A percentile compares a stretch with the other conserved stretches of the same genome.
Evolutionary conservation across 2,329 filamentous ascomycete genomes (phyloP).

Genomic region (Ophiostoma piceae): DNA sequence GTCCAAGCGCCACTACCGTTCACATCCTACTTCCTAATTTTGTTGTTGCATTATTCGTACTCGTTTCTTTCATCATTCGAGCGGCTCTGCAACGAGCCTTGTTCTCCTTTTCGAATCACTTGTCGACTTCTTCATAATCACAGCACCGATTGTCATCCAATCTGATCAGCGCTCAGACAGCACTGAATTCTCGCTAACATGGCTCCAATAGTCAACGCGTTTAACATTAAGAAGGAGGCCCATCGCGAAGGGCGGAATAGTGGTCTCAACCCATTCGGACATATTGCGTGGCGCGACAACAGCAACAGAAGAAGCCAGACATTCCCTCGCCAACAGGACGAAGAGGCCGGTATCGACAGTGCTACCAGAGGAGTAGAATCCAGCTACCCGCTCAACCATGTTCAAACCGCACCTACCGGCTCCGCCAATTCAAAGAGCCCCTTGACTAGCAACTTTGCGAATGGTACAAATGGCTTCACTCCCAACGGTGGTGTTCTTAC

Average conservation of each 20-base stretch:
- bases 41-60: neutral
- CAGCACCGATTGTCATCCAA: neutral
- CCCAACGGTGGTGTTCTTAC: slow-evolving; percentile 12
- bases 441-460: slow-evolving; percentile 12
- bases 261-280: slow-evolving; percentile 44
- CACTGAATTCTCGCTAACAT: slow-evolving; percentile 23
- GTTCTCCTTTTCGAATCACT: neutral
- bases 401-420: slow-evolving; percentile 17
- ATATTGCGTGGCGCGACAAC: slow-evolving; percentile 34
- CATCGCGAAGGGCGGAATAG: slow-evolving; percentile 40
- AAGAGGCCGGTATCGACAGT: slow-evolving; percentile 33
- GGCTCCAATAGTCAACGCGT: slow-evolving; percentile 41
- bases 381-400: slow-evolving; percentile 34
- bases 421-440: slow-evolving; percentile 17
- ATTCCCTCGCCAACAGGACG: slow-evolving; percentile 33
- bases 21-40: neutral
- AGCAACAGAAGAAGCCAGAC: slow-evolving; percentile 32
- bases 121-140: neutral
- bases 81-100: neutral
- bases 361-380: slow-evolving; percentile 26
- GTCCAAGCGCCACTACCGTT: neutral
- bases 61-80: neutral
- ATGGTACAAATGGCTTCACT: slow-evolving; percentile 4
- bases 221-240: slow-evolving; percentile 42
- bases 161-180: no score